Evolutionary conservation across 1,139 yeast genomes (phyloP).

Genomic region (Blastobotrys aristatus): DNA sequence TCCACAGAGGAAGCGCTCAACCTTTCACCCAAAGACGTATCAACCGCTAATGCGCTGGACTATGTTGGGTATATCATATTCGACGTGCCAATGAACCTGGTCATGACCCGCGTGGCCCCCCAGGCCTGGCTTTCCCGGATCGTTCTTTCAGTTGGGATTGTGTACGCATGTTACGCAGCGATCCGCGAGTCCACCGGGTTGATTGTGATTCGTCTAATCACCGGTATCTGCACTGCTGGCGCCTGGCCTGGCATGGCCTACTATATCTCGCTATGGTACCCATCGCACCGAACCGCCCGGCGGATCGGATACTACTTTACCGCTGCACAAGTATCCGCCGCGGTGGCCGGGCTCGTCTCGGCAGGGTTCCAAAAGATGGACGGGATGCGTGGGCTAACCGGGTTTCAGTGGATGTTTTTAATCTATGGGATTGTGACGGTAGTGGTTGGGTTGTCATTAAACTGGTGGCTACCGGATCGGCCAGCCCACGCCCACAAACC

Average conservation of each 20-base stretch:
- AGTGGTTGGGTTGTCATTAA: conserved; percentile 54
- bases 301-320: conserved; percentile 87
- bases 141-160: conserved; percentile 69
- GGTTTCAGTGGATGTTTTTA: conserved; percentile 87
- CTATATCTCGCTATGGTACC: conserved; percentile 82
- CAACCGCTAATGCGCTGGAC: conserved; percentile 76
- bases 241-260: conserved; percentile 93
- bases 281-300: conserved; percentile 67
- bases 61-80: conserved; percentile 79
- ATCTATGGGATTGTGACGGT: conserved; percentile 73
- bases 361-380: conserved; percentile 88
- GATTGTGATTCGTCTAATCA: conserved; percentile 65
- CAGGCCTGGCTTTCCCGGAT: conserved; percentile 83
- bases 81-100: conserved; percentile 82
- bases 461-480: conserved; percentile 88
- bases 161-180: conserved; percentile 67
- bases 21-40: conserved; percentile 51
- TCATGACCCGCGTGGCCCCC: conserved; percentile 80
- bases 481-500: conserved; percentile 29
- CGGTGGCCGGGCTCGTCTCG: conserved; percentile 77
- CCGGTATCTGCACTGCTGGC: conserved; percentile 84
- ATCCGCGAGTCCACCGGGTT: conserved; percentile 52
- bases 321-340: conserved; percentile 84
- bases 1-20: conserved; percentile 52
- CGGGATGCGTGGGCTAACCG: conserved; percentile 60